Conservation (phyloP, 192 early-diverging fungal genomes). For the Podila epigama region DNA sequence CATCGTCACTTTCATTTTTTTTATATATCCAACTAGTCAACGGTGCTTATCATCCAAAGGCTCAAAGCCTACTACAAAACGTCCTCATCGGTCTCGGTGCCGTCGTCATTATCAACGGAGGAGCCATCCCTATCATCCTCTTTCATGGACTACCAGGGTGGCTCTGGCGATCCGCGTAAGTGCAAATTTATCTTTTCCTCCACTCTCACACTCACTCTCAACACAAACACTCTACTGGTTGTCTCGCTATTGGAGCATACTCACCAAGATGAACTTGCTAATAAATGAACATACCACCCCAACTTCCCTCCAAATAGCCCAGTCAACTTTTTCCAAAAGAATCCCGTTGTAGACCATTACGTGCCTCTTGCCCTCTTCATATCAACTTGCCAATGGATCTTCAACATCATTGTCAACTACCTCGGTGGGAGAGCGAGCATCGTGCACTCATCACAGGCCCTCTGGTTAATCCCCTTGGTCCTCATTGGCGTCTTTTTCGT, state of each 20-base stretch:
- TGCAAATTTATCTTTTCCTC: neutral
- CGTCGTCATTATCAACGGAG: constrained; percentile 16
- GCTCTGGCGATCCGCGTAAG: constrained; percentile 48
- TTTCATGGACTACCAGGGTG: constrained; percentile 44
- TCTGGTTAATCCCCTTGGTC: constrained; percentile 42
- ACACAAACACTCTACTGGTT: neutral
- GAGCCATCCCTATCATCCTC: constrained; percentile 24
- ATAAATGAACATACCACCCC: neutral
- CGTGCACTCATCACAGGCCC: constrained; percentile 30
- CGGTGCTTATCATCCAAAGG: constrained; percentile 23
- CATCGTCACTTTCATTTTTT: neutral
- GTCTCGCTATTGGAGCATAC: too few relatives aligned
- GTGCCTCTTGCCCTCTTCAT: constrained; percentile 46
- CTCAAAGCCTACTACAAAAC: constrained; percentile 24
- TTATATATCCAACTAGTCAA: constrained; percentile 10
- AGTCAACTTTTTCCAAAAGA: constrained; percentile 51
- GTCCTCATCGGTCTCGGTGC: constrained; percentile 30
- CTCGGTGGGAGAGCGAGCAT: constrained; percentile 25
- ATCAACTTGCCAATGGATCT: constrained; percentile 49
- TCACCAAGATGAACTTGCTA: neutral
- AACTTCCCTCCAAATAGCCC: constrained; percentile 11
- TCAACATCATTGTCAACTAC: constrained; percentile 41
- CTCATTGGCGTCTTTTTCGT: constrained; percentile 42
- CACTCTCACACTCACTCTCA: too few relatives aligned
- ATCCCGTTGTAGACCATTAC: constrained; percentile 43